These are phyloP conservation scores for Raddia guianensis DNA, from an alignment of 176 grass and related monocot species.

Conservation along the genomic window DNA sequence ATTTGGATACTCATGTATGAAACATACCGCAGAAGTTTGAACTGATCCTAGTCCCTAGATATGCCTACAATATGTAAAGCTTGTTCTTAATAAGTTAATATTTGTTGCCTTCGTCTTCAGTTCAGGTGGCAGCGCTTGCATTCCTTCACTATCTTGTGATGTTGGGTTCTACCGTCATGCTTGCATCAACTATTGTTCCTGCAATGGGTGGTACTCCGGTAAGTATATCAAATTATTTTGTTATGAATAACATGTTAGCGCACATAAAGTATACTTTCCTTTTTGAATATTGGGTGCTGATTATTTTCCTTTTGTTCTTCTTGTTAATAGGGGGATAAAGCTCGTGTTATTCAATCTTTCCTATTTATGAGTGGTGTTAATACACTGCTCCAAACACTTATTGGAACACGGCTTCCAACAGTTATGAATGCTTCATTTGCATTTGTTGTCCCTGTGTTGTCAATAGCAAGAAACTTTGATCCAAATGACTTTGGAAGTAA, in stretches of 20 bases:
- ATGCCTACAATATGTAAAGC: conserved; percentile 18
- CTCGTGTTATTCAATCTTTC: conserved; percentile 83
- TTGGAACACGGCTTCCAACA: conserved; percentile 86
- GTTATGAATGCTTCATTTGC: conserved; percentile 93
- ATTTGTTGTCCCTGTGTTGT: conserved; percentile 79
- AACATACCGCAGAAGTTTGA: conserved; percentile 19
- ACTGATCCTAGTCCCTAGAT: conserved; percentile 15
- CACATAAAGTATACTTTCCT: conserved; percentile 28
- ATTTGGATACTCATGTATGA: conserved; percentile 15
- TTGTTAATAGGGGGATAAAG: conserved; percentile 79
- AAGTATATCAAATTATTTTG: conserved; percentile 32
- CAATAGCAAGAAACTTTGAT: conserved; percentile 70
- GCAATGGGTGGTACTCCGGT: conserved; percentile 86
- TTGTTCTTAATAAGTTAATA: conserved; percentile 34
- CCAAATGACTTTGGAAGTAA: conserved; percentile 34
- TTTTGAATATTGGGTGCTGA: conserved; percentile 32
- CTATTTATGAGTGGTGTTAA: conserved; percentile 97
- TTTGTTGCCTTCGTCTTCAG: conserved; percentile 56
- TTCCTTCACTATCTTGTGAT: conserved; percentile 97
- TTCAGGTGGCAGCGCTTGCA: conserved; percentile 67
- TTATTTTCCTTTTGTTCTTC: conserved; percentile 25
- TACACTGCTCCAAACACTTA: conserved; percentile 86
- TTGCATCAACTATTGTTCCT: conserved; percentile 78
- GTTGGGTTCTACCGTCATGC: conserved; percentile 91
- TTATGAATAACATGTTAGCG: background rate